A percentile compares a stretch with the other conserved stretches of the same genome.
Evolutionary conservation across 192 early-diverging fungal genomes (phyloP).

Genomic region (Rhizoclosmatium sp.): DNA sequence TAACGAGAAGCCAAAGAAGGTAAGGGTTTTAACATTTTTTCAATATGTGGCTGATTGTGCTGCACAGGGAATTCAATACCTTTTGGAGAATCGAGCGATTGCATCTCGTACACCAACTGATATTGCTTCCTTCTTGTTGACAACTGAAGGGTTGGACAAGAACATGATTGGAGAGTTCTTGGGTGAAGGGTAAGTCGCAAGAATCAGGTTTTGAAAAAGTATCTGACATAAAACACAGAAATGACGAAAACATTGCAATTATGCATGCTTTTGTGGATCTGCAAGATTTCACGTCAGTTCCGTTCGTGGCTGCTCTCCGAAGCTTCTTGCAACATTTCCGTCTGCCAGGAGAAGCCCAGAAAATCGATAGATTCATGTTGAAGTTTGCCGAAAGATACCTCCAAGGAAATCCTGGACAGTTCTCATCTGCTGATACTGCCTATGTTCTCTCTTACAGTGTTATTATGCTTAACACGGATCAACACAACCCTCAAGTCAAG

Average conservation of each 20-base stretch:
- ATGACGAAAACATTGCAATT: slow-evolving; percentile 82
- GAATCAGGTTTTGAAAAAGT: neutral
- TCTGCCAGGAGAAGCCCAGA: slow-evolving; percentile 95
- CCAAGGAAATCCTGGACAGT: slow-evolving; percentile 76
- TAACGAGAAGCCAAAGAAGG: slow-evolving; percentile 86
- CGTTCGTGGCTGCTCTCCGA: slow-evolving; percentile 91
- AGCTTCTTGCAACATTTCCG: slow-evolving; percentile 88
- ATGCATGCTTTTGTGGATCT: slow-evolving; percentile 96
- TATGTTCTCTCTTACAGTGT: slow-evolving; percentile 90
- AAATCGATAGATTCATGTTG: slow-evolving; percentile 94
- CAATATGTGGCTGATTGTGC: slow-evolving; percentile 48
- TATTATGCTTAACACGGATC: slow-evolving; percentile 99
- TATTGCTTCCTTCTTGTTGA: slow-evolving; percentile 76
- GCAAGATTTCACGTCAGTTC: slow-evolving; percentile 76
- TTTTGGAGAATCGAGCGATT: slow-evolving; percentile 13
- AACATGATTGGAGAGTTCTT: slow-evolving; percentile 78
- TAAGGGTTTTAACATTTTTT: slow-evolving; percentile 56
- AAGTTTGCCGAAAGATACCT: slow-evolving; percentile 85
- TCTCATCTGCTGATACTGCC: slow-evolving; percentile 81
- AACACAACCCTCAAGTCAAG: slow-evolving; percentile 92
- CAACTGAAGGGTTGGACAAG: slow-evolving; percentile 78
- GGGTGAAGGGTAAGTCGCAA: slow-evolving; percentile 73
- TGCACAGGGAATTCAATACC: slow-evolving; percentile 57
- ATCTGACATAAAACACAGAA: slow-evolving; percentile 17
- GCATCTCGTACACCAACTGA: slow-evolving; percentile 47